Conservation (phyloP, 768 basidiomycete species). For the Trametes punicea region DNA sequence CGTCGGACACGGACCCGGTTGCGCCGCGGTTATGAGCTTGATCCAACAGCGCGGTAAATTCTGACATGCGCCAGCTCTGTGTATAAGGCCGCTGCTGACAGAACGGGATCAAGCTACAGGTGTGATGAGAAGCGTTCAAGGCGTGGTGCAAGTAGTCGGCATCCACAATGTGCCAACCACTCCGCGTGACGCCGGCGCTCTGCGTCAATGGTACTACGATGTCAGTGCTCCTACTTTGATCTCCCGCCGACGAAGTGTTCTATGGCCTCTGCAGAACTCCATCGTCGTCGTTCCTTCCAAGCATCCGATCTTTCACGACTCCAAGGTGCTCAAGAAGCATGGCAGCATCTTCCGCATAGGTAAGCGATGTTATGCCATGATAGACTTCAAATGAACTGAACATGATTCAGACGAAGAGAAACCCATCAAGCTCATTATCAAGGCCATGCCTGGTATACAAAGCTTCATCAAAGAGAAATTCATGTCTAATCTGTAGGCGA, state of each 20-base stretch:
- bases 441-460: constrained; percentile 61
- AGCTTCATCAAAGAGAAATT: constrained; percentile 40
- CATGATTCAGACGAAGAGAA: constrained; percentile 55
- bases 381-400: not conserved
- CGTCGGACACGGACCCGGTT: constrained; percentile 86
- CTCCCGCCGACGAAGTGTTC: too few species aligned
- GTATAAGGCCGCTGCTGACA: not conserved
- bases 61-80: not conserved
- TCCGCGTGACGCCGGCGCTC: constrained; percentile 53
- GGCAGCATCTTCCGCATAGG: constrained; percentile 64
- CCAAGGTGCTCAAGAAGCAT: constrained; percentile 52
- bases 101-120: constrained; percentile 36
- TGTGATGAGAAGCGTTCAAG: constrained; percentile 62
- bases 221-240: constrained; percentile 37
- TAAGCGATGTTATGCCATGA: constrained; percentile 30
- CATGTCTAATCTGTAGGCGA: not conserved
- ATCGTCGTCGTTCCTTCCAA: constrained; percentile 63
- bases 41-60: constrained; percentile 64
- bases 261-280: constrained; percentile 67
- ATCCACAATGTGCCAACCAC: constrained; percentile 50
- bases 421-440: constrained; percentile 71
- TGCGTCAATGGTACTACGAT: constrained; percentile 70
- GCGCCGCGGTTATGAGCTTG: constrained; percentile 70
- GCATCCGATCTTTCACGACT: constrained; percentile 48
- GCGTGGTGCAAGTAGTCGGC: constrained; percentile 78